Conservation (phyloP, 768 basidiomycete species). For the Termitomyces heimii region DNA sequence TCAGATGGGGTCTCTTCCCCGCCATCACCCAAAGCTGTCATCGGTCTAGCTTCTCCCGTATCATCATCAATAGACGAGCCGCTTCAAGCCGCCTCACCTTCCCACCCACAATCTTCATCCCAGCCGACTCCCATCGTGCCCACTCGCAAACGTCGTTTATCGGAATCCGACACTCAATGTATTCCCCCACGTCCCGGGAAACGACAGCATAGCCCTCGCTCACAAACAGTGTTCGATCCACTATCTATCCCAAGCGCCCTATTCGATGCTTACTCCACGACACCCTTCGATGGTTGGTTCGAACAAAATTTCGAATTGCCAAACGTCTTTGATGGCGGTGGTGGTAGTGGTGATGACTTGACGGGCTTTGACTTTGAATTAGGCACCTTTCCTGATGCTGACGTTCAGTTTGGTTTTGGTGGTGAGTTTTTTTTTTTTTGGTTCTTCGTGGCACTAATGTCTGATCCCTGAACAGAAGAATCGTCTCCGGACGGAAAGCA, state of each 20-base stretch:
- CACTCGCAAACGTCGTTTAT: constrained; percentile 31
- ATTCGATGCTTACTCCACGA: constrained; percentile 13
- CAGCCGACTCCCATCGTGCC: neutral
- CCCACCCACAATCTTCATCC: neutral
- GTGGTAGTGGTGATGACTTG: constrained; percentile 7
- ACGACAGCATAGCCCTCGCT: constrained; percentile 12
- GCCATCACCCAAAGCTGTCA: neutral
- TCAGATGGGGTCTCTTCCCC: too few species aligned
- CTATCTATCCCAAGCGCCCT: constrained; percentile 1
- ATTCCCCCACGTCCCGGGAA: constrained; percentile 20
- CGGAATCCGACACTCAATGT: constrained; percentile 18
- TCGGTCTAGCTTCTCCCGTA: constrained; percentile 9
- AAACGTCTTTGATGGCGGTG: constrained; percentile 14
- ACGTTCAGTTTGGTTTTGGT: neutral
- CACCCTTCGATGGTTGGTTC: constrained; percentile 29
- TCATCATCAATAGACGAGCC: constrained; percentile 3
- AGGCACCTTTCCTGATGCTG: neutral
- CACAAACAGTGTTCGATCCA: constrained; percentile 25
- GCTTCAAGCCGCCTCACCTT: neutral
- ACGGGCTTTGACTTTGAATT: constrained; percentile 22
- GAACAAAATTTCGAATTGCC: constrained; percentile 22
- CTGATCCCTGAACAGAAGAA: neutral
- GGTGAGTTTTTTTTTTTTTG: neutral
- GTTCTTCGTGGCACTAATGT: neutral
- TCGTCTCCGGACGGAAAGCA: neutral